phyloP scores from a whole-genome alignment of 257 asterid genomes.

The Coffea canephora region DNA sequence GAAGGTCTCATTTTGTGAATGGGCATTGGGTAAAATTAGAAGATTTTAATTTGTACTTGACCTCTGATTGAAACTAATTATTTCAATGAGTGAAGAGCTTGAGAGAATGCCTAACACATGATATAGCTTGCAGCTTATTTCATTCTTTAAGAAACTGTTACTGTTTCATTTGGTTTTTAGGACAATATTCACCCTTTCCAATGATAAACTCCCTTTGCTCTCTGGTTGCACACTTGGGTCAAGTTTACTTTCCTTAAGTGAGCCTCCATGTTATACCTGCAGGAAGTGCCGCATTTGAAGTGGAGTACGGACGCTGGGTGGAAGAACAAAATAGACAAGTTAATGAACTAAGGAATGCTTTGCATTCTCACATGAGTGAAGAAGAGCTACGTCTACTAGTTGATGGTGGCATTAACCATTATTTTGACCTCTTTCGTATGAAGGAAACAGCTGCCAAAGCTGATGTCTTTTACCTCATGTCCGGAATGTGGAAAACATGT shows the following conservation, averaged over 20 bases:
- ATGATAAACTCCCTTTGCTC: neutral
- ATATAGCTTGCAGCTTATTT: neutral
- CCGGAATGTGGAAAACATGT: slow-evolving; percentile 85
- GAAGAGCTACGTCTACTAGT: slow-evolving; percentile 50
- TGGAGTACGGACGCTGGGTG: slow-evolving; percentile 84
- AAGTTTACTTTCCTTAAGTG: neutral
- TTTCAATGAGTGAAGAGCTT: neutral
- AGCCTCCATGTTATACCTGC: slow-evolving; percentile 18
- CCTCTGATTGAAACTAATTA: neutral
- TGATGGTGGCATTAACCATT: slow-evolving; percentile 61
- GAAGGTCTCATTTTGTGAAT: neutral
- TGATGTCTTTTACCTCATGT: slow-evolving; percentile 76
- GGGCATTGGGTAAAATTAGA: neutral
- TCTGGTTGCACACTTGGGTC: neutral
- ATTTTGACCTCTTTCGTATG: slow-evolving; percentile 65
- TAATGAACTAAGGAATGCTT: slow-evolving; percentile 54
- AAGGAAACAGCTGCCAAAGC: slow-evolving; percentile 77
- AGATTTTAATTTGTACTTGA: neutral
- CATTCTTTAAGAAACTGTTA: neutral
- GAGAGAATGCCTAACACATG: neutral
- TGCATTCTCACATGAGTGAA: slow-evolving; percentile 55
- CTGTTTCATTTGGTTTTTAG: neutral
- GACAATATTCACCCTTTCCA: neutral
- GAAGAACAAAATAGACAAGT: slow-evolving; percentile 64
- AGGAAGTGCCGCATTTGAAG: slow-evolving; percentile 66